phyloP scores from a whole-genome alignment of 208 protist species.

The Leishmania lainsoni region DNA sequence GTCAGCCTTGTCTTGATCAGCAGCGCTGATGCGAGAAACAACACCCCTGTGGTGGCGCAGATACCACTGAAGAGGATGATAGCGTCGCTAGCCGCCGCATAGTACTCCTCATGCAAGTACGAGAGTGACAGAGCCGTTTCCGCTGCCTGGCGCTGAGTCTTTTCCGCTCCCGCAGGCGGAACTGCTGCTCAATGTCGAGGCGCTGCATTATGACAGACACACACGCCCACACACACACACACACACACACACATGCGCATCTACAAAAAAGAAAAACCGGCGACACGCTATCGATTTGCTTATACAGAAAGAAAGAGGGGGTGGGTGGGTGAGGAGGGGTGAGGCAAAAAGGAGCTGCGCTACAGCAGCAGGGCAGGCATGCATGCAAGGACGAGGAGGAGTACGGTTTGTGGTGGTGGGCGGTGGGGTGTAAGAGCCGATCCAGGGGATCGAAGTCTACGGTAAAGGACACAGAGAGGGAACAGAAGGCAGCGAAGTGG shows the following conservation, averaged over 20 bases:
- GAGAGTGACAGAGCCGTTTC: constrained; percentile 14
- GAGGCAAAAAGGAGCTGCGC: neutral
- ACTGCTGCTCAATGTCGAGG: constrained; percentile 57
- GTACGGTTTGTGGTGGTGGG: neutral
- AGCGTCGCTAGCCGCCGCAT: constrained; percentile 7
- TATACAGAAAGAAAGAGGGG: neutral
- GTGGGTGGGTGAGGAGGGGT: neutral
- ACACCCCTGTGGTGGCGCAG: constrained; percentile 1
- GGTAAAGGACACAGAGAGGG: neutral
- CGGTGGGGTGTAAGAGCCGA: neutral
- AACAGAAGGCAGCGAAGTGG: neutral
- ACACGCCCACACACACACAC: neutral
- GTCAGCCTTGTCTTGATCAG: constrained; percentile 10
- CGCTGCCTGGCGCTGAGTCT: constrained; percentile 17
- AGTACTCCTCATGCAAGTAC: constrained; percentile 21
- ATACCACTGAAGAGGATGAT: constrained; percentile 16
- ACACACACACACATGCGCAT: neutral
- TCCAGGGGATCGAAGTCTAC: neutral
- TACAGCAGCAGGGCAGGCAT: neutral
- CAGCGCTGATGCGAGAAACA: constrained; percentile 15
- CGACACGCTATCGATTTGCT: neutral
- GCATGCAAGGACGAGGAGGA: neutral
- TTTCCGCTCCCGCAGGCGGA: constrained; percentile 32
- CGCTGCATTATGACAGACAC: constrained; percentile 7
- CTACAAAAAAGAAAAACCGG: neutral